These are phyloP conservation scores for Talaromyces proteolyticus DNA, from an alignment of 495 filamentous ascomycete species.

Conservation along the genomic window DNA sequence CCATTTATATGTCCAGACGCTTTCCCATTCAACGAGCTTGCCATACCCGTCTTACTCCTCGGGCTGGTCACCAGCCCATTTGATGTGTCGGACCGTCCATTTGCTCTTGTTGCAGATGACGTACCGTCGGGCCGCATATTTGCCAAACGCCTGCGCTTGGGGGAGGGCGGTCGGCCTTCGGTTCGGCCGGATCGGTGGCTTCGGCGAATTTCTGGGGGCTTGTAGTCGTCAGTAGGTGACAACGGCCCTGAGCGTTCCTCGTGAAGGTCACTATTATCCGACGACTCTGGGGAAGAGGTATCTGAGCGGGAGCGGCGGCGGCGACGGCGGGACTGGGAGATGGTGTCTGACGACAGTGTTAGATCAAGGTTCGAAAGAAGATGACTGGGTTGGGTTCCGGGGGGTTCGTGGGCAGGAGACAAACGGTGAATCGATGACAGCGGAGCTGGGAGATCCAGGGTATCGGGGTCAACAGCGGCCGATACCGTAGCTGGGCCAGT, in stretches of 20 bases:
- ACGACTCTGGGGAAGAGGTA: conserved; percentile 5
- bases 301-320: conserved; percentile 26
- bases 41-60: conserved; percentile 32
- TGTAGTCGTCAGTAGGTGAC: conserved; percentile 13
- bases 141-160: conserved; percentile 58
- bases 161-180: conserved; percentile 35
- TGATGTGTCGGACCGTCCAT: conserved; percentile 41
- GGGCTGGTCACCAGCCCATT: conserved; percentile 34
- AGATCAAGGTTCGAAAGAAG: neutral
- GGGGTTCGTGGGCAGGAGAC: neutral
- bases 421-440: neutral
- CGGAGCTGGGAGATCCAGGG: neutral
- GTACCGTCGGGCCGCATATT: conserved; percentile 56
- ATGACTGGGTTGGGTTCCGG: neutral
- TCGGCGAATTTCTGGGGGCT: conserved; percentile 17
- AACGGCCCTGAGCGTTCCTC: neutral
- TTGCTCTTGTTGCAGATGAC: conserved; percentile 34
- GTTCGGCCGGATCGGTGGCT: conserved; percentile 18
- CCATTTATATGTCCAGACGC: conserved; percentile 31
- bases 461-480: neutral
- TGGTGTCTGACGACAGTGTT: conserved; percentile 6
- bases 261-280: neutral
- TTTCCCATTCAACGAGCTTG: conserved; percentile 46
- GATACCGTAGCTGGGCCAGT: conserved; percentile 9
- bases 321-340: conserved; percentile 2